Evolutionary conservation across 768 basidiomycete genomes (phyloP), one percentile per base, ranked within the genome.

Genomic region (Kwoniella sp.): DNA sequence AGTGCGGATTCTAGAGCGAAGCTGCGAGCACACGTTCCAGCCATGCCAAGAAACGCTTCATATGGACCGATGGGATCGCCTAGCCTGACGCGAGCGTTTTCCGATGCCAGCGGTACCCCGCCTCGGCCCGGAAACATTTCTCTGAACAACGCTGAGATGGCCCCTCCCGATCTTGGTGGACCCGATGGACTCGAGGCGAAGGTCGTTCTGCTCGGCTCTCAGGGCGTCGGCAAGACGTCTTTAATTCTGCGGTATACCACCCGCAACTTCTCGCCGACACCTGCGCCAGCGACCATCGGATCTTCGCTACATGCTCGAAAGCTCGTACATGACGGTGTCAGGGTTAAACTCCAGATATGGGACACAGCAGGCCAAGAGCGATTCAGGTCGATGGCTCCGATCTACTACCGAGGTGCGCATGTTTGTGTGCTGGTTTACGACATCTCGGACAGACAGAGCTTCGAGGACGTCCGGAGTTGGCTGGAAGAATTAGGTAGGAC

Each of bases 331-430:
- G 59, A 63, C n/a, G 78, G 78, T 23, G 65, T 70, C 4, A 52
- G 71, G 31, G 68, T 80, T 0, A 72, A 75, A 31, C 61, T 78
- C 13, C 77, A 78, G 55, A 77, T 80, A 11, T 80, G 79, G 79
- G 79, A 80, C 55, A 78, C 79, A 12, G 79, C 79, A 8, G 79
- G 79, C n/a, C 77, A 78, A 59, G 79, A 80, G 52, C 53, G 76
- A 12, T 79, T 77, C 61, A 51, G 75, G n/a, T 74, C 72, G 2
- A 74, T 79, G 72, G 75, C 78, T 17, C 75, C 78, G 17, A 75
- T 79, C 29, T 79, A 77, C 60, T 79, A 79, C 53, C 68, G 78
- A 1, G 78, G 78, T 17, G 73, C 78, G 7, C 73, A 78, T 56
- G 76, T 75, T 28, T 75, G 74, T 53, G 65, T 78, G 2, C 60